Percentiles rank a stretch among this genome's conserved stretches.
These are phyloP conservation scores for Aspergillus unguis DNA, from an alignment of 2,329 filamentous ascomycete genomes.

Conservation along the genomic window DNA sequence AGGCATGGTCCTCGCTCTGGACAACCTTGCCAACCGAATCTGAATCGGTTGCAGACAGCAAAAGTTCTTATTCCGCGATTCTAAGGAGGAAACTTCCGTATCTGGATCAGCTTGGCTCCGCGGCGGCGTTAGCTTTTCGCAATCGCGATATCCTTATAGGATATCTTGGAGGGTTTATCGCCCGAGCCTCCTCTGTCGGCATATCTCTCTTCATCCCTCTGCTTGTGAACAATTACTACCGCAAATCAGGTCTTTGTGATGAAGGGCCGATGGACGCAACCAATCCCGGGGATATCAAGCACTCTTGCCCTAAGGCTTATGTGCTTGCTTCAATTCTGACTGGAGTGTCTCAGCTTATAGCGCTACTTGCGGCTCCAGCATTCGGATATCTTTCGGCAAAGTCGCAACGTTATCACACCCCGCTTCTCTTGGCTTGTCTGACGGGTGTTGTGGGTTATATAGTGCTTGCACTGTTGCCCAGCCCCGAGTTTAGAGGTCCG, in stretches of 20 bases:
- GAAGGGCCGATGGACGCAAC: constrained; percentile 33
- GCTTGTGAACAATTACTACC: constrained; percentile 88
- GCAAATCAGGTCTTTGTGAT: constrained; percentile 73
- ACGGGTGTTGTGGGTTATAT: constrained; percentile 76
- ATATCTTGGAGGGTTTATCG: constrained; percentile 92
- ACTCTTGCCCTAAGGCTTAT: constrained; percentile 81
- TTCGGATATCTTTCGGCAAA: constrained; percentile 83
- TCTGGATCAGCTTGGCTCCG: constrained; percentile 58
- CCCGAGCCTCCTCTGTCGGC: constrained; percentile 87
- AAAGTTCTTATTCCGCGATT: background rate
- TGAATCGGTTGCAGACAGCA: constrained; percentile 1
- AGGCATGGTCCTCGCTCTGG: constrained; percentile 62
- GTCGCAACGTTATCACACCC: constrained; percentile 64
- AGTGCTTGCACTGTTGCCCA: constrained; percentile 70
- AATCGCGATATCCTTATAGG: constrained; percentile 79
- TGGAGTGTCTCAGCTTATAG: constrained; percentile 82
- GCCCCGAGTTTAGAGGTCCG: constrained; percentile 69
- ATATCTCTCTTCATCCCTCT: constrained; percentile 94
- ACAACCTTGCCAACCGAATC: constrained; percentile 1
- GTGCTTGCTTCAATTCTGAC: constrained; percentile 82
- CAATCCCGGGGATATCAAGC: constrained; percentile 64
- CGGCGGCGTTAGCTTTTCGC: constrained; percentile 67
- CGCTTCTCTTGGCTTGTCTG: constrained; percentile 67
- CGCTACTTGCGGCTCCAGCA: constrained; percentile 76
- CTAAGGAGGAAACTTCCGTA: constrained; percentile 23